Evolutionary conservation across 2,329 filamentous ascomycete genomes (phyloP), one percentile per base, ranked within the genome.

Genomic region (Diaporthe eres): DNA sequence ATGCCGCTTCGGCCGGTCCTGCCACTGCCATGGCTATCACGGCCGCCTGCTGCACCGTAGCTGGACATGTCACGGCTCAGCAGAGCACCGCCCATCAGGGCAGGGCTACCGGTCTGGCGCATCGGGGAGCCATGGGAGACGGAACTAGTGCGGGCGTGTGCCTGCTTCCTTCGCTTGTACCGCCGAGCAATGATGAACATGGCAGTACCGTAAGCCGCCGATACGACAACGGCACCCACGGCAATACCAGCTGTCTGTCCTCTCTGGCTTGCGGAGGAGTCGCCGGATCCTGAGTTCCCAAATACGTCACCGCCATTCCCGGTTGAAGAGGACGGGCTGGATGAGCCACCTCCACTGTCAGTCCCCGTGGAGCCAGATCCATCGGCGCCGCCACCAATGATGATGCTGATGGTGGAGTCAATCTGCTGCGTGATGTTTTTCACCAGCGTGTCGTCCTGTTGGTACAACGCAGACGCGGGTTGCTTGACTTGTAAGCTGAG

Each of bases 181-280:
- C 96, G 91, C 77, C 95, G 93, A 68, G 96, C 96, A 79, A 98
- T 92, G 81, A 97, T 92, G 87, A 98, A 96, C 96, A 98, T 98
- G 83, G 95, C 95, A 17, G 94, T 94, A 81, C 95, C 96, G 80
- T 98, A 98, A n/a, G 95, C 92, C 70, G 93, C 94, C 57, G 94
- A 95, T 81, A 95, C 92, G 58, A 91, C 90, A 44, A 96, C 91
- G 37, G 94, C 93, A 80, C 94, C 95, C 31, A 95, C 89, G 74
- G 93, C 94, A 81, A 98, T 92, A 78, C 90, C 92, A 34, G 90
- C 91, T 1, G 90, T 92, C 47, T 92, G 93, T 57, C 90, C 92
- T 80, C 87, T 87, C 81, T 90, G 87, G 77, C 90, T 90, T 61
- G 92, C 87, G 8, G 90, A 90, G 49, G 87, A 86, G 74, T 83